A percentile compares a stretch with the other conserved stretches of the same genome.
These are phyloP conservation scores for Gracilaria domingensis DNA, from an alignment of 23 red algal genomes.

Conservation along the genomic window DNA sequence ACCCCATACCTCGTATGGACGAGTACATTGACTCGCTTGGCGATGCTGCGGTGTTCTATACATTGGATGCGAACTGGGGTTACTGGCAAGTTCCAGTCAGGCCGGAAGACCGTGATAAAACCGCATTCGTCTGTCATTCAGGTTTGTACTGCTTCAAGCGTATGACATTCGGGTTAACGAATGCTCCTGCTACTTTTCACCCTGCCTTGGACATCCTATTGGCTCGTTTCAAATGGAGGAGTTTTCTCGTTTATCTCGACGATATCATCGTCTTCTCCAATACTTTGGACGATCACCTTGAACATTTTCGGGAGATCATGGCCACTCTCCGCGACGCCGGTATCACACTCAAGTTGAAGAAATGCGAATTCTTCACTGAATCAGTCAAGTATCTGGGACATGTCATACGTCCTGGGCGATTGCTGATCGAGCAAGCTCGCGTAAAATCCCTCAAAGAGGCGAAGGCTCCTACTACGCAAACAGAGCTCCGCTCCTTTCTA, in stretches of 20 bases:
- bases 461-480: slow-evolving; percentile 31
- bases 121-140: slow-evolving; percentile 11
- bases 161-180: not conserved
- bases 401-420: slow-evolving; percentile 14
- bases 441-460: not conserved
- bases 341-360: slow-evolving; percentile 47
- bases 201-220: too few species aligned
- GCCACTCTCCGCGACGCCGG: not conserved
- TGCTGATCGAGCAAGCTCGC: slow-evolving; percentile 7
- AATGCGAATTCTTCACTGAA: slow-evolving; percentile 6
- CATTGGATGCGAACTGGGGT: slow-evolving; percentile 8
- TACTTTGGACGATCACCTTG: slow-evolving; percentile 13
- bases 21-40: slow-evolving; percentile 57
- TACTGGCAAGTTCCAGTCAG: slow-evolving; percentile 27
- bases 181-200: too few species aligned
- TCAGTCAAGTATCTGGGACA: slow-evolving; percentile 43
- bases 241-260: slow-evolving; percentile 21
- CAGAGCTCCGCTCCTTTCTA: slow-evolving; percentile 29
- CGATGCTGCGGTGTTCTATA: slow-evolving; percentile 27
- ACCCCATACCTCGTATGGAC: slow-evolving; percentile 52
- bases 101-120: slow-evolving; percentile 12
- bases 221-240: slow-evolving; percentile 13
- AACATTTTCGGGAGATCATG: slow-evolving; percentile 22
- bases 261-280: slow-evolving; percentile 37
- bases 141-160: not conserved